A percentile compares a stretch with the other conserved stretches of the same genome.
These are phyloP conservation scores for Cyberlindnera mrakii DNA, from an alignment of 805 yeast genomes.

Conservation along the genomic window DNA sequence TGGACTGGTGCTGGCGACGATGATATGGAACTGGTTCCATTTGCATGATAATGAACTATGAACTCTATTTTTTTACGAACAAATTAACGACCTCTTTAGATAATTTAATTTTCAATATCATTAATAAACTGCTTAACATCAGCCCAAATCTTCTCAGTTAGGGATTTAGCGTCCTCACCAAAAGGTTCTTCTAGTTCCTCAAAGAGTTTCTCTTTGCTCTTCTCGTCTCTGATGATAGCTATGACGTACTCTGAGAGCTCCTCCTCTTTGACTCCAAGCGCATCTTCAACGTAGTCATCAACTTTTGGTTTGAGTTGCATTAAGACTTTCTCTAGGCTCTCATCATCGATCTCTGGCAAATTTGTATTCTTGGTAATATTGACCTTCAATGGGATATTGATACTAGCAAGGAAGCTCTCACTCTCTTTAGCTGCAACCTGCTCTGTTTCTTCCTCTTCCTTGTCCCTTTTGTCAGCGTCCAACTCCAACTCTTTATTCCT, in stretches of 20 bases:
- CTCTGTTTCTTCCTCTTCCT: slow-evolving; percentile 29
- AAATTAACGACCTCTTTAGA: too few species aligned
- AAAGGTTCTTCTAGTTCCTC: slow-evolving; percentile 44
- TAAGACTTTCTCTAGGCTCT: slow-evolving; percentile 13
- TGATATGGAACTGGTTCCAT: slow-evolving; percentile 14
- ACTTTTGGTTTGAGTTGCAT: slow-evolving; percentile 30
- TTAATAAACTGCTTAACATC: slow-evolving; percentile 7
- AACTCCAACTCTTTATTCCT: slow-evolving; percentile 33
- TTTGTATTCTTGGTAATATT: slow-evolving; percentile 11
- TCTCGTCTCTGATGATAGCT: slow-evolving; percentile 31
- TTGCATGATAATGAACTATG: slow-evolving; percentile 7
- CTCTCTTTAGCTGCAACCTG: slow-evolving; percentile 9
- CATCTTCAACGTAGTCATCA: slow-evolving; percentile 41
- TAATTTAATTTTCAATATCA: too few species aligned
- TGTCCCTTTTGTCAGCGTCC: slow-evolving; percentile 34
- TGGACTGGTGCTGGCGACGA: slow-evolving; percentile 17
- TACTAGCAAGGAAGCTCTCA: slow-evolving; percentile 12
- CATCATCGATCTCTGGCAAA: slow-evolving; percentile 8
- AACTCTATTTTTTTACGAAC: background rate
- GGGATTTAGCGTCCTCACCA: slow-evolving; percentile 40
- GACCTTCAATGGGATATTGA: slow-evolving; percentile 15
- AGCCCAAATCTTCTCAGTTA: slow-evolving; percentile 36
- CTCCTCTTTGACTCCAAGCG: slow-evolving; percentile 48
- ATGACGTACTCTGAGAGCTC: slow-evolving; percentile 40
- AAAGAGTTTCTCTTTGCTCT: slow-evolving; percentile 28